Evolutionary conservation across 306 rosid species (phyloP).

Genomic region (Quercus variabilis): DNA sequence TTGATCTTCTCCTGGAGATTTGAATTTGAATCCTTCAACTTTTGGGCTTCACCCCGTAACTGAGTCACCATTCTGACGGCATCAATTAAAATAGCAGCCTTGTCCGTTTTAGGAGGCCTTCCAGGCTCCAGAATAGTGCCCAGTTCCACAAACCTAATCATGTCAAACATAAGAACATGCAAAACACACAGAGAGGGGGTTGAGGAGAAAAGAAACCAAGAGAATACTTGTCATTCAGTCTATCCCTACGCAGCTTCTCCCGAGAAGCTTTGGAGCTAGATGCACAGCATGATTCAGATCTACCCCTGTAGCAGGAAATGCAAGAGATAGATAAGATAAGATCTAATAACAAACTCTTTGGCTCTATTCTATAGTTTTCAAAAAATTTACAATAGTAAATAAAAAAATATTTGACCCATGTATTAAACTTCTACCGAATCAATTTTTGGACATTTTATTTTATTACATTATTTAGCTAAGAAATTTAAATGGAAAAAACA

Average conservation of each 20-base stretch:
- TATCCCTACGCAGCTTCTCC: constrained; percentile 93
- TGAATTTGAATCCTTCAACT: constrained; percentile 74
- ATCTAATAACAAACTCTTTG: constrained; percentile 5
- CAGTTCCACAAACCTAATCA: constrained; percentile 78
- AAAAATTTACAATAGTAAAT: background rate
- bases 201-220: background rate
- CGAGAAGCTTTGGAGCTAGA: constrained; percentile 92
- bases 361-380: background rate
- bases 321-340: constrained; percentile 9
- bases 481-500: background rate
- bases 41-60: constrained; percentile 74
- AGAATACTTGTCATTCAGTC: constrained; percentile 84
- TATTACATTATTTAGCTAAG: background rate
- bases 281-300: constrained; percentile 60
- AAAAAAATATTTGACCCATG: background rate
- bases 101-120: constrained; percentile 86
- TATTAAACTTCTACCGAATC: background rate
- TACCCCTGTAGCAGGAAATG: constrained; percentile 48
- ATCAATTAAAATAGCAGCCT: constrained; percentile 81
- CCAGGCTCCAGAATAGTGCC: constrained; percentile 94
- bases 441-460: background rate
- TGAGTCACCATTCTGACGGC: constrained; percentile 88
- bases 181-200: constrained; percentile 11
- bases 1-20: constrained; percentile 87
- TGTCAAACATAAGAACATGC: constrained; percentile 27